Evolutionary conservation across 2,329 filamentous ascomycete genomes (phyloP).

Genomic region (Fusarium hainanense): DNA sequence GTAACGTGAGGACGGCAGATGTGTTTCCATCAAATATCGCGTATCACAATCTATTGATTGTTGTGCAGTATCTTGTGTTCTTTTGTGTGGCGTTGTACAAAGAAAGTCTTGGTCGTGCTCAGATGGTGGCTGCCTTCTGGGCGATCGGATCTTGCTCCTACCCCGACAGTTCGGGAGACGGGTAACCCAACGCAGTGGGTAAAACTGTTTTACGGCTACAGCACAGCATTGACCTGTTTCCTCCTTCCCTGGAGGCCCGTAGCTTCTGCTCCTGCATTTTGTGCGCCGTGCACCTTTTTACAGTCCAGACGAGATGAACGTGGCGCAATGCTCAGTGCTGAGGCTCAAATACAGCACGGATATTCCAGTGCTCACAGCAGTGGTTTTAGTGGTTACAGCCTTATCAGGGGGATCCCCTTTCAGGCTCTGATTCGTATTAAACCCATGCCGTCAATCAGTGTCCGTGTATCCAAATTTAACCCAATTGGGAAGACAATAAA

Average conservation of each 20-base stretch:
- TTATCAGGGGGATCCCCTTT: not conserved
- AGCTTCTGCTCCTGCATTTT: slow-evolving; percentile 5
- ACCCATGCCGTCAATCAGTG: slow-evolving; percentile 28
- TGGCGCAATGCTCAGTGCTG: slow-evolving; percentile 25
- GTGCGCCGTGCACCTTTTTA: slow-evolving; percentile 25
- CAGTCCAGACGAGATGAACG: slow-evolving; percentile 34
- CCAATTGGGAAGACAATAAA: slow-evolving; percentile 17
- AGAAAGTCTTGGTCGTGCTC: not conserved
- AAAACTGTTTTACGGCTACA: slow-evolving; percentile 16
- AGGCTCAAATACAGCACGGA: not conserved
- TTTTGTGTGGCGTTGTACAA: slow-evolving; percentile 1
- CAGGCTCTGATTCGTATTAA: slow-evolving; percentile 8
- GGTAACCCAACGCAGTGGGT: not conserved
- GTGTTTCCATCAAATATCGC: slow-evolving; percentile 7
- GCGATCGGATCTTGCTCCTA: slow-evolving; percentile 28
- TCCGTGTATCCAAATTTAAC: slow-evolving; percentile 27
- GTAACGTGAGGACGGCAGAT: slow-evolving; percentile 1
- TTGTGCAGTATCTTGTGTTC: slow-evolving; percentile 3
- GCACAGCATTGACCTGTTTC: slow-evolving; percentile 15
- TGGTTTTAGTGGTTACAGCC: slow-evolving; percentile 1
- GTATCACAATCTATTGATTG: slow-evolving; percentile 1
- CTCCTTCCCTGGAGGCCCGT: not conserved
- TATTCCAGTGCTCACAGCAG: not conserved
- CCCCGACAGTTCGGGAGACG: slow-evolving; percentile 18
- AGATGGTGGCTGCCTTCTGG: slow-evolving; percentile 4